These are phyloP conservation scores for Tuber microsphaerosporum DNA, from an alignment of 495 filamentous ascomycete genomes.

Conservation along the genomic window DNA sequence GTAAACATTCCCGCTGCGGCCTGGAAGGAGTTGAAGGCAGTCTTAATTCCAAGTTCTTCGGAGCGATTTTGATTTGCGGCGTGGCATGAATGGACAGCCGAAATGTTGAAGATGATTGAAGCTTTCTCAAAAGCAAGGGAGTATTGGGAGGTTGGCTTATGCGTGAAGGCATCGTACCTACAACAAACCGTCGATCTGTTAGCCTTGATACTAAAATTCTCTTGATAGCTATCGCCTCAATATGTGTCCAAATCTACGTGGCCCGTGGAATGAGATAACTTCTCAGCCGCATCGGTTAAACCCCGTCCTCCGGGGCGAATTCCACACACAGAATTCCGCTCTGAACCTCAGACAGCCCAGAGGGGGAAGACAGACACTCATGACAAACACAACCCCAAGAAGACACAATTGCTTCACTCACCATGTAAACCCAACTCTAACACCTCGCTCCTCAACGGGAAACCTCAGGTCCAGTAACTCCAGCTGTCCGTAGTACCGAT, in stretches of 20 bases:
- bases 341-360: background rate
- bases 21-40: slow-evolving; percentile 96
- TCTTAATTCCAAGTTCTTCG: slow-evolving; percentile 88
- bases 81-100: slow-evolving; percentile 91
- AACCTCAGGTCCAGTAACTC: slow-evolving; percentile 91
- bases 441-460: slow-evolving; percentile 95
- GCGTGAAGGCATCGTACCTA: slow-evolving; percentile 98
- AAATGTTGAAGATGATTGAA: slow-evolving; percentile 99
- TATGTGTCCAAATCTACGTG: background rate
- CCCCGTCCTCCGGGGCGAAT: background rate
- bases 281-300: background rate
- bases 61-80: slow-evolving; percentile 86
- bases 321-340: background rate
- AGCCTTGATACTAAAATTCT: slow-evolving; percentile 11
- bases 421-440: slow-evolving; percentile 98
- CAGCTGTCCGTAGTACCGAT: slow-evolving; percentile 95
- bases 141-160: slow-evolving; percentile 90
- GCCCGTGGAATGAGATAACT: background rate
- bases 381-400: background rate
- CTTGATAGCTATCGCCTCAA: background rate
- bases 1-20: slow-evolving; percentile 98
- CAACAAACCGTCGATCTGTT: slow-evolving; percentile 7
- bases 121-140: slow-evolving; percentile 97
- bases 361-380: background rate
- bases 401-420: slow-evolving; percentile 46